These are phyloP conservation scores for Pelagophyceae sp. DNA, from an alignment of 352 stramenopile species.

Conservation along the genomic window DNA sequence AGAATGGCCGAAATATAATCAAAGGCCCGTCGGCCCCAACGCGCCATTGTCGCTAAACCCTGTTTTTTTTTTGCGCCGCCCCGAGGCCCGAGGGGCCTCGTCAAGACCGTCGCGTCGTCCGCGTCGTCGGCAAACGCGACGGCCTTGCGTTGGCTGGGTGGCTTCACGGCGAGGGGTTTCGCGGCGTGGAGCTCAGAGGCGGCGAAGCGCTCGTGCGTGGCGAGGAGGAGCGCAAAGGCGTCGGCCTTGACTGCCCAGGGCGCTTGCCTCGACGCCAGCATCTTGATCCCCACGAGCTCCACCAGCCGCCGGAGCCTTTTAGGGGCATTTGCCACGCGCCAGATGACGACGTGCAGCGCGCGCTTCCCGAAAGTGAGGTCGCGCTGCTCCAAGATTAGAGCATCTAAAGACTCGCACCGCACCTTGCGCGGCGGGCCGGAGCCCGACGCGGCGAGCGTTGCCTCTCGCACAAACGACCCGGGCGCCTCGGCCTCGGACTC, in stretches of 20 bases:
- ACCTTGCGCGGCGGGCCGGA: background rate
- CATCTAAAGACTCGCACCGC: constrained; percentile 1
- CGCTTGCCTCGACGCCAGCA: background rate
- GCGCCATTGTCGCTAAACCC: no score
- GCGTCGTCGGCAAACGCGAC: no score
- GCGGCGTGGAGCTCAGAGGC: background rate
- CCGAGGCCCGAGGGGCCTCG: no score
- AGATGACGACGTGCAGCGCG: constrained; percentile 4
- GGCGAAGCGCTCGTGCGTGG: background rate
- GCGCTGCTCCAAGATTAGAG: constrained; percentile 9
- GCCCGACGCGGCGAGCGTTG: background rate
- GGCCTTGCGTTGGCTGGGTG: no score
- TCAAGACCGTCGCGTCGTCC: no score
- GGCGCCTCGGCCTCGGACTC: background rate
- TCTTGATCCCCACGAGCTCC: constrained; percentile 1
- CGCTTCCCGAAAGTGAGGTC: constrained; percentile 11
- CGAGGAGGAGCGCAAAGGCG: background rate
- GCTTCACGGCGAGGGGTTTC: no score
- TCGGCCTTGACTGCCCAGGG: background rate
- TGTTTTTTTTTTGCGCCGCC: no score
- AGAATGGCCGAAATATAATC: no score
- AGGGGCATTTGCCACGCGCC: background rate
- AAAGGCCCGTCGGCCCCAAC: no score
- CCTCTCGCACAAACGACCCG: background rate
- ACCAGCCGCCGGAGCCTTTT: constrained; percentile 1